phyloP scores from a whole-genome alignment of 345 rosid genomes.

The Durio zibethinus region DNA sequence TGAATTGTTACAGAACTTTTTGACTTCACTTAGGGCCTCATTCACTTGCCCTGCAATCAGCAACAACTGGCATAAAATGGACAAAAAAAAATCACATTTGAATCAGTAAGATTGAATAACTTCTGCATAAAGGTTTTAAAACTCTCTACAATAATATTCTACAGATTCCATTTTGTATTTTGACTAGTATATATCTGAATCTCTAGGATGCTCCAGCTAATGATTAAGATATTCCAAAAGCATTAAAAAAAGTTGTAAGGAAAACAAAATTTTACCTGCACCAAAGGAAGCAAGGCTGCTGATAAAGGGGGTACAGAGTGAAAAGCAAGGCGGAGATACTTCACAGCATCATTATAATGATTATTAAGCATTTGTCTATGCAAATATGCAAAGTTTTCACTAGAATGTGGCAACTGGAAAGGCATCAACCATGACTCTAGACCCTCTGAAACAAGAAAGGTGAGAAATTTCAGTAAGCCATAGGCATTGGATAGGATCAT shows the following conservation, averaged over 20 bases:
- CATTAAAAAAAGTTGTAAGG: not conserved
- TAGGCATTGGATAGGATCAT: not conserved
- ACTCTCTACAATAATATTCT: not conserved
- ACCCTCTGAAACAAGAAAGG: conserved; percentile 29
- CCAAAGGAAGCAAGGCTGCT: conserved; percentile 69
- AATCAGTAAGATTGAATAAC: not conserved
- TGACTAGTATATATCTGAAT: not conserved
- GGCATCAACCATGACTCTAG: conserved; percentile 82
- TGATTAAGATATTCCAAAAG: not conserved
- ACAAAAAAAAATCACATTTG: not conserved
- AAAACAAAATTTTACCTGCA: conserved; percentile 48
- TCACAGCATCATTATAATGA: conserved; percentile 59
- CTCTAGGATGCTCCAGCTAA: not conserved
- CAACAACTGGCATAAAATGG: conserved; percentile 48
- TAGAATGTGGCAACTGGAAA: conserved; percentile 41
- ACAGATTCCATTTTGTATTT: not conserved
- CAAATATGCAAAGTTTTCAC: conserved; percentile 32
- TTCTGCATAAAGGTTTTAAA: not conserved
- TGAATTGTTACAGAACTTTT: conserved; percentile 45
- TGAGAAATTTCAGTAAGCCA: conserved; percentile 14
- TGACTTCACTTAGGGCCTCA: conserved; percentile 57
- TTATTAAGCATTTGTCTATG: conserved; percentile 33
- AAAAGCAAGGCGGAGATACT: conserved; percentile 49
- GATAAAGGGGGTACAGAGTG: conserved; percentile 35
- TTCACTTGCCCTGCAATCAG: conserved; percentile 61